Conservation (phyloP, 441 rosid species). For the Melastoma candidum region DNA sequence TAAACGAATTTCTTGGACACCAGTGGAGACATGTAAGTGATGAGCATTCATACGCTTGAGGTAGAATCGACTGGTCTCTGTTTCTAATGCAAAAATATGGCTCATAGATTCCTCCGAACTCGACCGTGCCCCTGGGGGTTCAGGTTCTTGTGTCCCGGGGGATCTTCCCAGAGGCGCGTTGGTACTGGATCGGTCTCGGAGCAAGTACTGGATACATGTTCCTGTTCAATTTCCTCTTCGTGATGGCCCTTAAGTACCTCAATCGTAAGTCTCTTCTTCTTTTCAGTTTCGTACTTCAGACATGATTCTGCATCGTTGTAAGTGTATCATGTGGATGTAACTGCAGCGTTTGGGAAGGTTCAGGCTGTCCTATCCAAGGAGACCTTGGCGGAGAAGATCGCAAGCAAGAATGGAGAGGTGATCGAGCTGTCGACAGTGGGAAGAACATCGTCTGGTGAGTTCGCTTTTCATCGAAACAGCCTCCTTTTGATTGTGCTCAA, state of each 20-base stretch:
- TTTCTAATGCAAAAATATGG: neutral
- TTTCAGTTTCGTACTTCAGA: too few species aligned
- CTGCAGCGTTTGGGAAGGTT: constrained; percentile 51
- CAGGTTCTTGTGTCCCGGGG: constrained; percentile 50
- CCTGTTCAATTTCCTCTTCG: constrained; percentile 56
- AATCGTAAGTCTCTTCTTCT: constrained; percentile 40
- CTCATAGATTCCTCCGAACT: constrained; percentile 33
- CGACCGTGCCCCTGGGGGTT: constrained; percentile 62
- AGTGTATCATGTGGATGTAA: too few species aligned
- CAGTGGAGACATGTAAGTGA: constrained; percentile 53
- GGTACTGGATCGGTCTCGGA: constrained; percentile 83
- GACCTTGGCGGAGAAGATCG: constrained; percentile 29
- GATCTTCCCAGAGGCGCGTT: constrained; percentile 48
- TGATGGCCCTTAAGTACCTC: constrained; percentile 50
- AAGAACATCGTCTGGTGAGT: constrained; percentile 11
- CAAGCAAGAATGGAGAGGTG: constrained; percentile 20
- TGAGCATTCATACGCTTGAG: neutral
- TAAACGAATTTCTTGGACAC: constrained; percentile 69
- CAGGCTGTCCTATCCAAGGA: constrained; percentile 43
- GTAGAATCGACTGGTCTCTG: neutral
- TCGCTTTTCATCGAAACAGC: constrained; percentile 8
- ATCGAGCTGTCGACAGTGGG: constrained; percentile 22
- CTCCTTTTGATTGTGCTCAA: neutral
- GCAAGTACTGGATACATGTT: constrained; percentile 48
- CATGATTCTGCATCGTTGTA: too few species aligned